Conservation (phyloP, 1,284 basidiomycete genomes). For the Blastosporella zonata region DNA sequence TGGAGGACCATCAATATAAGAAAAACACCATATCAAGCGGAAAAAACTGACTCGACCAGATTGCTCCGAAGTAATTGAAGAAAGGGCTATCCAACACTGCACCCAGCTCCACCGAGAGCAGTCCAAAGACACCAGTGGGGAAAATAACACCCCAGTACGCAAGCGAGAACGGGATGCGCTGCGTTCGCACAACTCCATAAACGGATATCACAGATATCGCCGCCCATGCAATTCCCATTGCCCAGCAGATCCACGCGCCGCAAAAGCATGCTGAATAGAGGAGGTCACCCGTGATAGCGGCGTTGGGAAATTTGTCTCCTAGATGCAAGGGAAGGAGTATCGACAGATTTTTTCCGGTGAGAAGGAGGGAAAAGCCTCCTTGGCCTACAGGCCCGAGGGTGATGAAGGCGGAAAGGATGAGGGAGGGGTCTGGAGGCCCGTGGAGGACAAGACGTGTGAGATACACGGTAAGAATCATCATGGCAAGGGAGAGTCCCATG, state of each 20-base stretch:
- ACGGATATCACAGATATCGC: slow-evolving; percentile 19
- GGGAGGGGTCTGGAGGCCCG: slow-evolving; percentile 19
- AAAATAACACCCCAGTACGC: slow-evolving; percentile 34
- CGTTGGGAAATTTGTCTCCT: slow-evolving; percentile 12
- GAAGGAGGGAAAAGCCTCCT: slow-evolving; percentile 23
- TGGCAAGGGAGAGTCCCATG: slow-evolving; percentile 22
- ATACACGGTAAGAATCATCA: slow-evolving; percentile 24
- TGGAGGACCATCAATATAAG: slow-evolving; percentile 3
- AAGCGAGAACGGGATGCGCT: slow-evolving; percentile 21
- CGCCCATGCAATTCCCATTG: slow-evolving; percentile 25
- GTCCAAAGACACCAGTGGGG: slow-evolving; percentile 23
- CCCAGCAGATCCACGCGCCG: slow-evolving; percentile 23
- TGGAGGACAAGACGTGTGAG: slow-evolving; percentile 21
- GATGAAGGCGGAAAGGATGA: not conserved
- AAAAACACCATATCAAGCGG: not conserved
- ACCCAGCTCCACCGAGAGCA: slow-evolving; percentile 24
- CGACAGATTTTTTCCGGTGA: slow-evolving; percentile 20
- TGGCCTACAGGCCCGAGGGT: slow-evolving; percentile 15
- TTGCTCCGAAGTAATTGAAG: slow-evolving; percentile 28
- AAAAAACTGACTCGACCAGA: slow-evolving; percentile 25
- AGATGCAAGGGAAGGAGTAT: slow-evolving; percentile 17
- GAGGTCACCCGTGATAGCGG: slow-evolving; percentile 16
- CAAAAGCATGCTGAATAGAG: slow-evolving; percentile 22
- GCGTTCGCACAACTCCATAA: slow-evolving; percentile 17
- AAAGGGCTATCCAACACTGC: slow-evolving; percentile 24